These are phyloP conservation scores for Petunia hybrid DNA, from an alignment of 305 asterid species.

Conservation along the genomic window DNA sequence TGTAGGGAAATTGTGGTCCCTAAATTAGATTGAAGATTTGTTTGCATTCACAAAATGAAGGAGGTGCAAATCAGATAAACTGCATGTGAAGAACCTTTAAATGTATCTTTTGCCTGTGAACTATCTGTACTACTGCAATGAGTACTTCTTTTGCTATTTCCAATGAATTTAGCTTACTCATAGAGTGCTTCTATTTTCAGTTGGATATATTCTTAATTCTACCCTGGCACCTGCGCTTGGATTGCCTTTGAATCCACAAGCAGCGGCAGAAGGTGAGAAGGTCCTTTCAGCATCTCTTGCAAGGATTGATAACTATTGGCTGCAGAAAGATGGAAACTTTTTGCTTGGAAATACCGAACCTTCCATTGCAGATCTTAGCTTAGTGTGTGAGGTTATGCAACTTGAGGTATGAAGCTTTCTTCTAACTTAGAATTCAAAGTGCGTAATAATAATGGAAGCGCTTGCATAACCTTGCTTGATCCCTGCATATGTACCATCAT, in stretches of 20 bases:
- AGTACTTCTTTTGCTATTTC: not conserved
- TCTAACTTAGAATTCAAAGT: not conserved
- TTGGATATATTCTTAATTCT: constrained; percentile 47
- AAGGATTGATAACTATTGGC: constrained; percentile 72
- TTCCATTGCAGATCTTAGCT: constrained; percentile 80
- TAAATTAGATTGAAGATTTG: not conserved
- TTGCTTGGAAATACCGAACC: constrained; percentile 72
- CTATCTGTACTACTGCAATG: not conserved
- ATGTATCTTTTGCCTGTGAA: not conserved
- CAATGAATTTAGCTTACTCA: not conserved
- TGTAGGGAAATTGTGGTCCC: not conserved
- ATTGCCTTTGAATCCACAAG: constrained; percentile 55
- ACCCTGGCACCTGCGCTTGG: constrained; percentile 56
- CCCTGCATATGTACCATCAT: not conserved
- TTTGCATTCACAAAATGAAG: not conserved
- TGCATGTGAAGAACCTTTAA: not conserved
- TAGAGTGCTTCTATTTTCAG: constrained; percentile 44
- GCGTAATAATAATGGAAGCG: not conserved
- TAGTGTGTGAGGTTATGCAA: constrained; percentile 81
- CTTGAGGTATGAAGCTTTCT: constrained; percentile 61
- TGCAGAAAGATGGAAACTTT: constrained; percentile 64
- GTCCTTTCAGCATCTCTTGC: constrained; percentile 62
- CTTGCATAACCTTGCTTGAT: not conserved
- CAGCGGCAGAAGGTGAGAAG: constrained; percentile 73
- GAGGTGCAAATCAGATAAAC: not conserved